Evolutionary conservation across 2,329 filamentous ascomycete genomes (phyloP).

Genomic region (Paracorniculantispora psalliotae): DNA sequence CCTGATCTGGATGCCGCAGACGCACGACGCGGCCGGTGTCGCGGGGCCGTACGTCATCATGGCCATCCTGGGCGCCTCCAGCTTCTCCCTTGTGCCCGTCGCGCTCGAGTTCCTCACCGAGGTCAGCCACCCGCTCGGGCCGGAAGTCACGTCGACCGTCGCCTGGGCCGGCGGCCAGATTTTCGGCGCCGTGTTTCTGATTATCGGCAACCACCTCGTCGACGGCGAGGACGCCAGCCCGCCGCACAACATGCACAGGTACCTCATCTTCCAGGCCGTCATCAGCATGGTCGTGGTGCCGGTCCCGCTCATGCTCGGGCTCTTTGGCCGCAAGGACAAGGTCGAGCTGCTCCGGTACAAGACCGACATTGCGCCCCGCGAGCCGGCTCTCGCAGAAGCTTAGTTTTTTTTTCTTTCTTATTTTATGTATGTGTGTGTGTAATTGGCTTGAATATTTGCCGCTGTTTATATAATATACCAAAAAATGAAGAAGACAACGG

Average conservation of each 20-base stretch:
- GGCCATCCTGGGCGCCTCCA: conserved; percentile 70
- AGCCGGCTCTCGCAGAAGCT: neutral
- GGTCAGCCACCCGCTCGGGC: conserved; percentile 78
- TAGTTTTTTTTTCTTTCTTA: neutral
- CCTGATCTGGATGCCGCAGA: conserved; percentile 71
- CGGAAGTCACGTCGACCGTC: conserved; percentile 77
- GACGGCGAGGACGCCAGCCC: conserved; percentile 48
- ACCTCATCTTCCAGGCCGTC: conserved; percentile 75
- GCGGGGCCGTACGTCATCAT: conserved; percentile 71
- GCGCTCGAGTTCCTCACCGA: conserved; percentile 84
- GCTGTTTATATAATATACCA: neutral
- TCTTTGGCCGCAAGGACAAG: conserved; percentile 58
- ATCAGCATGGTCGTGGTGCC: conserved; percentile 61
- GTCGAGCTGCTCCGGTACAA: conserved; percentile 46
- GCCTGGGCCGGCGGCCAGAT: conserved; percentile 86
- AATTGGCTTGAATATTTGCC: conserved; percentile 2
- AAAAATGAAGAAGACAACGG: neutral
- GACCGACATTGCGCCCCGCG: conserved; percentile 33
- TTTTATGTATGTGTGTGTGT: no score
- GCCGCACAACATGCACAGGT: conserved; percentile 66
- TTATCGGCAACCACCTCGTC: conserved; percentile 73
- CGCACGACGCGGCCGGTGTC: conserved; percentile 56
- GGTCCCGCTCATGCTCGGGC: conserved; percentile 62
- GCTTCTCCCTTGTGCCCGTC: conserved; percentile 76
- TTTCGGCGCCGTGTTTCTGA: conserved; percentile 76